These are phyloP conservation scores for Neurospora sp. DNA, from an alignment of 495 filamentous ascomycete genomes.

Conservation along the genomic window DNA sequence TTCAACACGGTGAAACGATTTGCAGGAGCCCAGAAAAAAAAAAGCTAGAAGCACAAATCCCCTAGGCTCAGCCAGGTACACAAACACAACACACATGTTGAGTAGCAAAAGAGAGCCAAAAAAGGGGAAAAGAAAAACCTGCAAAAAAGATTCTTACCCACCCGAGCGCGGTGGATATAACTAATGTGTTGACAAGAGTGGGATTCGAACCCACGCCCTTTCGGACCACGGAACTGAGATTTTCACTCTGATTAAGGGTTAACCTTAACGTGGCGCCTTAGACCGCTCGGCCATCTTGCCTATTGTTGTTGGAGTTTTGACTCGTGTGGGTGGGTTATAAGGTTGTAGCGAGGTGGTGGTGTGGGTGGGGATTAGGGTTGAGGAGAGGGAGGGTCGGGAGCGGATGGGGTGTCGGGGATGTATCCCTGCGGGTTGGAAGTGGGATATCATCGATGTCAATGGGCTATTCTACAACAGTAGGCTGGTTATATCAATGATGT, in stretches of 20 bases:
- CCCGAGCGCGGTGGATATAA: not conserved
- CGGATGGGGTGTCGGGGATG: not conserved
- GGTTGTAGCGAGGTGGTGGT: not conserved
- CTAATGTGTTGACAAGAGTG: slow-evolving; percentile 16
- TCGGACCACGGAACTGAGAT: slow-evolving; percentile 16
- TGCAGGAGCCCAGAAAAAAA: no score
- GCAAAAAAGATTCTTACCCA: not conserved
- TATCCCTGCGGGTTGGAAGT: not conserved
- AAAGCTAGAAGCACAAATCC: no score
- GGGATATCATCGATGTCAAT: not conserved
- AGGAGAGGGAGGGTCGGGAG: not conserved
- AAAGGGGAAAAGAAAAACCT: no score
- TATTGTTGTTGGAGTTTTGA: not conserved
- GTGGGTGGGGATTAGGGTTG: not conserved
- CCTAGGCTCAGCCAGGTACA: no score
- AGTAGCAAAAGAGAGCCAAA: no score
- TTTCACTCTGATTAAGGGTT: not conserved
- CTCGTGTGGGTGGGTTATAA: not conserved
- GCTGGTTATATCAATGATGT: not conserved
- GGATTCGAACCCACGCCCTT: slow-evolving; percentile 30
- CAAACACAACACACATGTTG: no score
- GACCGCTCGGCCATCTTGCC: not conserved
- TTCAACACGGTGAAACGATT: no score
- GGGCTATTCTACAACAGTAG: no score
- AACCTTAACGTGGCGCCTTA: not conserved